phyloP scores from a whole-genome alignment of 2,329 filamentous ascomycete species.

The Pseudogymnoascus sp. region DNA sequence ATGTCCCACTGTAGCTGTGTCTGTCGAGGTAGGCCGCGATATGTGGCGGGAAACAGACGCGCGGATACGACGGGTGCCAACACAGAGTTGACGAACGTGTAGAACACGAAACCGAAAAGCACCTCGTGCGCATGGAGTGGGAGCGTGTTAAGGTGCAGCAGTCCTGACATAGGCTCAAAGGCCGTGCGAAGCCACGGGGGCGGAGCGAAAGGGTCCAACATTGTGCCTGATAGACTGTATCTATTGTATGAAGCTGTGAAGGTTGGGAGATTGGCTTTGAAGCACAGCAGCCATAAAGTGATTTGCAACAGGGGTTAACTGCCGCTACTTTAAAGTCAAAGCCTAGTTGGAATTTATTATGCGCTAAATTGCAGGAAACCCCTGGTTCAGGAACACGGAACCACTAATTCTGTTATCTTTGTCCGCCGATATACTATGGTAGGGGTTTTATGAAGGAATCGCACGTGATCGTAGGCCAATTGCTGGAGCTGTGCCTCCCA shows the following conservation, averaged over 20 bases:
- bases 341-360: background rate
- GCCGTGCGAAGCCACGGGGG: slow-evolving; percentile 40
- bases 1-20: slow-evolving; percentile 69
- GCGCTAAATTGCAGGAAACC: background rate
- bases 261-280: background rate
- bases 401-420: background rate
- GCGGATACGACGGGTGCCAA: slow-evolving; percentile 59
- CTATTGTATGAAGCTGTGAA: background rate
- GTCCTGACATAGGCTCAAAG: slow-evolving; percentile 54
- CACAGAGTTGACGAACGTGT: slow-evolving; percentile 56
- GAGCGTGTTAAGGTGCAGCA: slow-evolving; percentile 54
- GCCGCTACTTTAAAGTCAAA: background rate
- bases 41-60: slow-evolving; percentile 48
- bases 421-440: background rate
- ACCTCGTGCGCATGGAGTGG: slow-evolving; percentile 72
- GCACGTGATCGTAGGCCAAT: background rate
- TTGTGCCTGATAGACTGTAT: slow-evolving; percentile 30
- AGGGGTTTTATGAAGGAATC: background rate
- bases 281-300: background rate
- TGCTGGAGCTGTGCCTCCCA: background rate
- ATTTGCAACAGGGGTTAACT: background rate
- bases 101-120: slow-evolving; percentile 54
- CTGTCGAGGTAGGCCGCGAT: slow-evolving; percentile 52
- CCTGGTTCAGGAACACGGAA: no score
- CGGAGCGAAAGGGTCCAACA: slow-evolving; percentile 66